Conservation (phyloP, 441 rosid species). For the Populus hybrid region DNA sequence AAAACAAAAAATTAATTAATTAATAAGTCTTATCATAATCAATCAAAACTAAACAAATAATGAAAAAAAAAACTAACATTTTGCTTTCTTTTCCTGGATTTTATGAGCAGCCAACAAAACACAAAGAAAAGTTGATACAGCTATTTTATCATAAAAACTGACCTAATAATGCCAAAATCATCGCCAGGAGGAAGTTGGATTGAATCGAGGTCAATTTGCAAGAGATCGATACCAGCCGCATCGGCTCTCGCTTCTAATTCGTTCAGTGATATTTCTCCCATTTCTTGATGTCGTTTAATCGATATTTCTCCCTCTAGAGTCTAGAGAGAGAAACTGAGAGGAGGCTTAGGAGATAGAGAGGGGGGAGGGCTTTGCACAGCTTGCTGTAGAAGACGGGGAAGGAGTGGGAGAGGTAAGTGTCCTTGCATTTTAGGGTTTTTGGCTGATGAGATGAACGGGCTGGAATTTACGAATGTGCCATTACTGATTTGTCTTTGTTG, state of each 20-base stretch:
- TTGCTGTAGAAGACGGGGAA: neutral
- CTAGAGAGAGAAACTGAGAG: constrained; percentile 10
- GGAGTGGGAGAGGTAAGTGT: neutral
- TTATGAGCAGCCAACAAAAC: neutral
- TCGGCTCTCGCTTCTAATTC: constrained; percentile 49
- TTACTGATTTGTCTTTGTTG: neutral
- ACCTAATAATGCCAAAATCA: constrained; percentile 65
- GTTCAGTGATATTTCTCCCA: constrained; percentile 44
- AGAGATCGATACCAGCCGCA: constrained; percentile 49
- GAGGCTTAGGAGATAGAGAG: neutral
- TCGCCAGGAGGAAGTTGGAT: constrained; percentile 69
- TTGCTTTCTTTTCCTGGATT: neutral
- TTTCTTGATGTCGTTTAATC: neutral
- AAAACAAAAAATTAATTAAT: too few relatives aligned
- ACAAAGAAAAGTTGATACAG: too few relatives aligned
- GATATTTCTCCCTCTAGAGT: constrained; percentile 1
- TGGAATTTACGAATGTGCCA: neutral
- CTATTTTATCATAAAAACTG: neutral
- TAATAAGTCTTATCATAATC: too few relatives aligned
- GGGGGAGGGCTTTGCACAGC: neutral
- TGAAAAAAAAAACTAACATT: too few relatives aligned
- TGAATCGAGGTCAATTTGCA: constrained; percentile 47
- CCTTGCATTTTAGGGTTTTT: neutral
- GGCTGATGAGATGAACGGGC: neutral
- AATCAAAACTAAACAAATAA: too few relatives aligned